Evolutionary conservation across 78 protist species (phyloP).

Genomic region (Speleostelium caveatum): DNA sequence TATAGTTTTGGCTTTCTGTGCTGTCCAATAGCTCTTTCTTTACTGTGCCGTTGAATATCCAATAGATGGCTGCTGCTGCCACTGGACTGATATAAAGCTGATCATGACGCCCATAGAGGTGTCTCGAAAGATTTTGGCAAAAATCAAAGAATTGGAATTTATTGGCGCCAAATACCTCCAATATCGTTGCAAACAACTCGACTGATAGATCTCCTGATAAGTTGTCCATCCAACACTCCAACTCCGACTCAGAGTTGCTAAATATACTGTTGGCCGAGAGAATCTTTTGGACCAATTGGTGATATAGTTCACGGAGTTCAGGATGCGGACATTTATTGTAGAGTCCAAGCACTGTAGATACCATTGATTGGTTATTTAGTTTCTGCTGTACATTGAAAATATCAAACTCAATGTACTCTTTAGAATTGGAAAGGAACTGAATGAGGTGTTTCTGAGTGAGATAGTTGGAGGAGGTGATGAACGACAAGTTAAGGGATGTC

Average conservation of each 20-base stretch:
- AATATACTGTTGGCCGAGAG: conserved; percentile 37
- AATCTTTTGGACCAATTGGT: conserved; percentile 26
- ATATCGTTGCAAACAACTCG: conserved; percentile 9
- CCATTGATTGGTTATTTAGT: conserved; percentile 10
- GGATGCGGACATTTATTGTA: too few species aligned
- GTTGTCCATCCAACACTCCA: conserved; percentile 54
- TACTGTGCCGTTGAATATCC: too few species aligned
- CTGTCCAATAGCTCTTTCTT: too few species aligned
- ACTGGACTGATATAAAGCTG: conserved; percentile 34
- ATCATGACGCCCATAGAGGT: neutral
- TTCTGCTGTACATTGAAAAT: too few species aligned
- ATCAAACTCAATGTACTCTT: too few species aligned
- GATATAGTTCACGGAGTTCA: neutral
- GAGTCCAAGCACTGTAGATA: conserved; percentile 24
- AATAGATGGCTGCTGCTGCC: conserved; percentile 8
- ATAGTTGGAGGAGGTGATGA: too few species aligned
- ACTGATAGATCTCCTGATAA: neutral
- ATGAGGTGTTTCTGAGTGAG: conserved; percentile 51
- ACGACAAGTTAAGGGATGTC: too few species aligned
- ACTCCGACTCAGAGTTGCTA: conserved; percentile 37
- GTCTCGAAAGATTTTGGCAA: conserved; percentile 22
- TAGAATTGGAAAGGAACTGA: conserved; percentile 45
- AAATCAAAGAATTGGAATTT: conserved; percentile 52
- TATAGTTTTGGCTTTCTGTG: too few species aligned
- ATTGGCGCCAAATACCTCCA: neutral